Evolutionary conservation across 441 rosid species (phyloP).

Genomic region (Syzygium syzygioides): DNA sequence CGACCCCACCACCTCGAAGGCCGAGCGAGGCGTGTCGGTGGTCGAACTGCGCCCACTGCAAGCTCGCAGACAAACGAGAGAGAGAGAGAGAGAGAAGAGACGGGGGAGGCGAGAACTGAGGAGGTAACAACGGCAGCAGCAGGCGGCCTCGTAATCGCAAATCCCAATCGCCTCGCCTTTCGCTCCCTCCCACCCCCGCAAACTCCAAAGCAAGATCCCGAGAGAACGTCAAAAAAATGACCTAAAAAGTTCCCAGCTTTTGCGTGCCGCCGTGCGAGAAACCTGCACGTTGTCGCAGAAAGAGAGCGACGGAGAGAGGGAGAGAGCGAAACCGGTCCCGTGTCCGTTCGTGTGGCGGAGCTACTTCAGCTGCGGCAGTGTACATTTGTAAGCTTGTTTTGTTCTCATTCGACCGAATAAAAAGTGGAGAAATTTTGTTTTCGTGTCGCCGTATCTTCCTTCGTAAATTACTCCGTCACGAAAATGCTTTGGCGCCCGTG

Average conservation of each 20-base stretch:
- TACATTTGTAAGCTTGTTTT: background rate
- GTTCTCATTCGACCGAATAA: background rate
- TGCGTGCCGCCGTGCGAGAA: too few species aligned
- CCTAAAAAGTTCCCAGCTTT: background rate
- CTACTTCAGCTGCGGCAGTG: background rate
- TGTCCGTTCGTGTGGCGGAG: background rate
- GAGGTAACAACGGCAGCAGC: background rate
- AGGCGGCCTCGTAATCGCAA: background rate
- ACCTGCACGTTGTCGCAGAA: too few species aligned
- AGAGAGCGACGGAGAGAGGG: background rate
- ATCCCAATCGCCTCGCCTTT: background rate
- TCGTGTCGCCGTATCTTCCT: background rate
- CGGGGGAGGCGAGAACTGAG: background rate
- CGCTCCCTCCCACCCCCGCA: background rate
- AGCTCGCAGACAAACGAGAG: background rate
- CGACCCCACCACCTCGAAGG: background rate
- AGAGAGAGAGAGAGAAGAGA: background rate
- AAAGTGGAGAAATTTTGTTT: fast-evolving
- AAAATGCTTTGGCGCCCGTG: background rate
- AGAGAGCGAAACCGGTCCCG: background rate
- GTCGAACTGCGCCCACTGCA: background rate
- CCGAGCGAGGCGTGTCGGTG: conserved; percentile 20
- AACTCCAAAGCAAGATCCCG: background rate
- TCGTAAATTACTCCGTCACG: background rate
- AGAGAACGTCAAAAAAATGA: background rate